Conservation (phyloP, 371 early-diverging fungal species). For the Circinella minor region DNA sequence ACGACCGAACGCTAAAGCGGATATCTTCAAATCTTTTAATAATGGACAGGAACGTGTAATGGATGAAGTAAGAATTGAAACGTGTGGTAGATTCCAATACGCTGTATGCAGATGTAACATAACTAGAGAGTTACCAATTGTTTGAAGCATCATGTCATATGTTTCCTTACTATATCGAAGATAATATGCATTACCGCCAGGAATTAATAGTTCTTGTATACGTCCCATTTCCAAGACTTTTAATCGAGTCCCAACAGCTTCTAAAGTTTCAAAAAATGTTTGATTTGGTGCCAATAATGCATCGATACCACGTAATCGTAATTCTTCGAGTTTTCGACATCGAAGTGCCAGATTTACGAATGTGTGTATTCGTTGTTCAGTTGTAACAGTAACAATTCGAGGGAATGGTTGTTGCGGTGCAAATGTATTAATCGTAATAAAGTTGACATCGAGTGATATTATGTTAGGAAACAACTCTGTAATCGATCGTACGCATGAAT, state of each 20-base stretch:
- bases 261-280: not conserved
- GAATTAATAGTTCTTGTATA: conserved; percentile 1
- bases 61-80: not conserved
- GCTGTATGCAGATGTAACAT: not conserved
- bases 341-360: not conserved
- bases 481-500: not conserved
- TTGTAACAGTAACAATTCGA: not conserved
- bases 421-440: conserved; percentile 5
- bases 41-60: not conserved
- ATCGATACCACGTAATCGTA: conserved; percentile 6
- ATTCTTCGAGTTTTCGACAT: not conserved
- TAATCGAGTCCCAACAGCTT: not conserved
- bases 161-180: conserved; percentile 6
- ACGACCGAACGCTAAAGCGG: not conserved
- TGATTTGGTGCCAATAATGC: not conserved
- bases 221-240: not conserved
- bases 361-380: not conserved
- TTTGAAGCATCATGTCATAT: not conserved
- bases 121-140: not conserved
- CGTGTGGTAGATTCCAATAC: not conserved
- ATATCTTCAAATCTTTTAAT: conserved; percentile 2
- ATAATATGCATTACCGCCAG: not conserved
- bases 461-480: not conserved
- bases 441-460: not conserved
- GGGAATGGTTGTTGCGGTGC: not conserved